A percentile compares a stretch with the other conserved stretches of the same genome.
Evolutionary conservation across 2,329 filamentous ascomycete genomes (phyloP).

Genomic region (Ophiostoma ips): DNA sequence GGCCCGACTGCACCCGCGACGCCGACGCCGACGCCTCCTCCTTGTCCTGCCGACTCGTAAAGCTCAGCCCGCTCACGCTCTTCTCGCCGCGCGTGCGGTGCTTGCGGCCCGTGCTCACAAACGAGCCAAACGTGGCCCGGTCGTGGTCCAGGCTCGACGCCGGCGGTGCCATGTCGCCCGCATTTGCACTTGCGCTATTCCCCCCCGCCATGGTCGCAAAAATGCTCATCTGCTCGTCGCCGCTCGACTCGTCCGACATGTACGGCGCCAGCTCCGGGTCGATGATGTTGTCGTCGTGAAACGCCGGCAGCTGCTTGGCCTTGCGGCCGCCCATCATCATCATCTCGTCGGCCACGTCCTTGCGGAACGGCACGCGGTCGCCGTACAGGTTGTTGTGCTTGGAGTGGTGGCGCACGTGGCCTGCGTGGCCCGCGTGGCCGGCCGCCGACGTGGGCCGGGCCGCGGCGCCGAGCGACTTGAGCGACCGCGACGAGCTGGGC

Average conservation of each 20-base stretch:
- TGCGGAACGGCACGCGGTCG: slow-evolving; percentile 77
- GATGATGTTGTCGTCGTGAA: slow-evolving; percentile 97
- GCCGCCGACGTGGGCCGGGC: slow-evolving; percentile 59
- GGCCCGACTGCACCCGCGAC: too few species aligned
- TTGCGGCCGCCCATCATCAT: slow-evolving; percentile 39
- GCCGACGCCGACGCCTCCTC: slow-evolving; percentile 24
- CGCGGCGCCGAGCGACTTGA: slow-evolving; percentile 54
- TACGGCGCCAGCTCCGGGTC: slow-evolving; percentile 91
- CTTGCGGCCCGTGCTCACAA: slow-evolving; percentile 61
- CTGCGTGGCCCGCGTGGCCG: too few species aligned
- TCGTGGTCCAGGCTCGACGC: slow-evolving; percentile 63
- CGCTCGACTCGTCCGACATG: slow-evolving; percentile 90
- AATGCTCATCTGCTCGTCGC: slow-evolving; percentile 80
- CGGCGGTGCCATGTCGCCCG: slow-evolving; percentile 46
- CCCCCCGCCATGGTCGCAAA: slow-evolving; percentile 61
- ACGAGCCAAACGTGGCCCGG: slow-evolving; percentile 55
- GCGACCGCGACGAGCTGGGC: slow-evolving; percentile 85
- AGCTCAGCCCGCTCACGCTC: slow-evolving; percentile 56
- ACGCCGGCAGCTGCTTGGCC: slow-evolving; percentile 63
- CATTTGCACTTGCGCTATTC: slow-evolving; percentile 47
- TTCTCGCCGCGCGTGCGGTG: slow-evolving; percentile 66
- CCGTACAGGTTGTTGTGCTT: slow-evolving; percentile 72
- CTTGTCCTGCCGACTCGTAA: slow-evolving; percentile 55
- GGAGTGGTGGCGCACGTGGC: slow-evolving; percentile 76
- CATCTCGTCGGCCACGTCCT: slow-evolving; percentile 51